These are phyloP conservation scores for Penicillium samsonianum DNA, from an alignment of 495 filamentous ascomycete species.

Conservation along the genomic window DNA sequence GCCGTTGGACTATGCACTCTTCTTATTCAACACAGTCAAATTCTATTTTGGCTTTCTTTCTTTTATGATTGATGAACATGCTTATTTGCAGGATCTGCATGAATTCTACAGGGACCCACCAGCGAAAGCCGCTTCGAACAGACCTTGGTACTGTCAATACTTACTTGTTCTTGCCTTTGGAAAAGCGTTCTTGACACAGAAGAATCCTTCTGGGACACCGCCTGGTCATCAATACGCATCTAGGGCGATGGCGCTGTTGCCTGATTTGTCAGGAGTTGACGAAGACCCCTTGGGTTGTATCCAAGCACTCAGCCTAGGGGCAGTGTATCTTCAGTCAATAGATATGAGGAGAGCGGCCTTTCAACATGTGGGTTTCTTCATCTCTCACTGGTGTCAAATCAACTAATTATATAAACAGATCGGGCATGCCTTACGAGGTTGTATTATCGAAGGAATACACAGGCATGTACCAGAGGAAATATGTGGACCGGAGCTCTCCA, in stretches of 20 bases:
- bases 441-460: constrained; percentile 41
- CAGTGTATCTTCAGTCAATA: constrained; percentile 41
- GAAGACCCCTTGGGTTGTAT: constrained; percentile 37
- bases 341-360: constrained; percentile 41
- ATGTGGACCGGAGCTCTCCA: constrained; percentile 26
- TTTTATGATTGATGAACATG: constrained; percentile 40
- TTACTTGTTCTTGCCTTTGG: constrained; percentile 45
- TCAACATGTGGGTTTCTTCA: constrained; percentile 29
- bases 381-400: not conserved
- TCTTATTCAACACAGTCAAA: constrained; percentile 41
- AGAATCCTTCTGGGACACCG: constrained; percentile 32
- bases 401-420: constrained; percentile 20
- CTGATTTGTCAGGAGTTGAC: constrained; percentile 37
- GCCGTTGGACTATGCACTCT: constrained; percentile 39
- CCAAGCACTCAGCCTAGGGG: constrained; percentile 36
- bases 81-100: constrained; percentile 34
- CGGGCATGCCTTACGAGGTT: constrained; percentile 40
- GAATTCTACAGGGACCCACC: constrained; percentile 34
- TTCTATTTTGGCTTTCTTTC: constrained; percentile 42
- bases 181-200: constrained; percentile 39
- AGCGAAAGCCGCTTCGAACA: constrained; percentile 26
- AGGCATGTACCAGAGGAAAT: constrained; percentile 34
- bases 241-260: constrained; percentile 41
- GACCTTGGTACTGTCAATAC: constrained; percentile 42
- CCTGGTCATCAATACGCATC: constrained; percentile 39